phyloP scores from a whole-genome alignment of 2,329 filamentous ascomycete genomes.

The Monosporascus sp. region DNA sequence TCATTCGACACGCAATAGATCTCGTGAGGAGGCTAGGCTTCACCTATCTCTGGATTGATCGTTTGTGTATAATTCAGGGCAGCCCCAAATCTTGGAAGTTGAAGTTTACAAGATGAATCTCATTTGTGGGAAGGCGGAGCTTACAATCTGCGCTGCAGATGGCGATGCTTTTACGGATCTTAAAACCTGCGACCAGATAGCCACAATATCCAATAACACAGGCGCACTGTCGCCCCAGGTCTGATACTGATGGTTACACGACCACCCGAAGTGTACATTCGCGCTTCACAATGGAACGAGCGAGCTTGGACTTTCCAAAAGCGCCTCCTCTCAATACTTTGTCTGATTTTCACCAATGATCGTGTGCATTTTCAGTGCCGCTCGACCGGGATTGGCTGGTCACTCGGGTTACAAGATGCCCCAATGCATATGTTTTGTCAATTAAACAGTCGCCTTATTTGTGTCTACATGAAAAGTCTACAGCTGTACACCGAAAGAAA shows the following conservation, averaged over 20 bases:
- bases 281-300: slow-evolving; percentile 26
- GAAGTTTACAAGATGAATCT: slow-evolving; percentile 10
- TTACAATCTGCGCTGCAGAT: slow-evolving; percentile 6
- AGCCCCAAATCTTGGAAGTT: slow-evolving; percentile 6
- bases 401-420: slow-evolving; percentile 22
- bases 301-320: slow-evolving; percentile 37
- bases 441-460: slow-evolving; percentile 18
- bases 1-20: neutral
- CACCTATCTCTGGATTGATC: slow-evolving; percentile 14
- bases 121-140: slow-evolving; percentile 7
- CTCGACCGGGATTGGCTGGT: slow-evolving; percentile 21
- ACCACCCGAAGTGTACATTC: slow-evolving; percentile 15
- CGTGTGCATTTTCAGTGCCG: slow-evolving; percentile 28
- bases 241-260: slow-evolving; percentile 16
- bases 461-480: slow-evolving; percentile 27
- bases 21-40: neutral
- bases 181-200: neutral
- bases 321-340: slow-evolving; percentile 28
- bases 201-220: neutral
- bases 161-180: slow-evolving; percentile 4
- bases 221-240: slow-evolving; percentile 2
- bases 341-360: slow-evolving; percentile 29
- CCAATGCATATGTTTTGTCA: slow-evolving; percentile 23
- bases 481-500: slow-evolving; percentile 23
- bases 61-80: slow-evolving; percentile 15